Base-by-base conservation (phyloP, 345 rosid species). In the Jatropha curcas region DNA sequence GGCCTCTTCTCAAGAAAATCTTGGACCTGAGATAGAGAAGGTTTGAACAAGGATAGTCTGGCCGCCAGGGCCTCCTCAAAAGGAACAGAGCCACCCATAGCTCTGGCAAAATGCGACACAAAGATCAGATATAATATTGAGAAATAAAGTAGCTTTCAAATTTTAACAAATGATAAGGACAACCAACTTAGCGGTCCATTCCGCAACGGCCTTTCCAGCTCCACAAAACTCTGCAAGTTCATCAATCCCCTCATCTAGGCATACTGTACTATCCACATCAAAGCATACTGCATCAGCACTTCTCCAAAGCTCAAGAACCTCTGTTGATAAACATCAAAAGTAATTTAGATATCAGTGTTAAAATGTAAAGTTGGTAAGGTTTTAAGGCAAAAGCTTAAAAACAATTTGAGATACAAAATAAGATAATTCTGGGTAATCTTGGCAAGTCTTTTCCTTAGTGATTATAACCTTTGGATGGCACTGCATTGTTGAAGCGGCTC, bases 171-270 rank as follows among this genome's bases (percentile, higher is more conserved):
- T 20, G 68, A 71, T 31, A 63, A 9, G 28, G 27, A 20, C 43
- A 82, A 71, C 63, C 76, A 81, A 94, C 98, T 97, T 94, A 50
- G 92, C 95, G 67, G 98, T 90, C 98, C 97, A 94, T 78, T 89
- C 98, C 19, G 97, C 97, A 77, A 92, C 98, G 75, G 98, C 98
- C 72, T 88, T 86, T 76, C 98, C 97, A 67, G 97, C 98, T 75
- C 98, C 98, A 87, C 99, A 94, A 74, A 90, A 94, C 59, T 94
- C 99, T 0, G 99, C 99, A 76, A 94, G 92, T 79, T 94, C 98
- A 77, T 94, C 98, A 50, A 94, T 92, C 51, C 98, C 98, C 86
- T 94, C 98, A 76, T 94, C 98, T 62, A 85, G 64, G 71, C 99
- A 94, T 28, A 92, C 99, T 7, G 99, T 94, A 85, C 99, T 92